Conservation (phyloP, 345 rosid species). For the Combretum micranthum region DNA sequence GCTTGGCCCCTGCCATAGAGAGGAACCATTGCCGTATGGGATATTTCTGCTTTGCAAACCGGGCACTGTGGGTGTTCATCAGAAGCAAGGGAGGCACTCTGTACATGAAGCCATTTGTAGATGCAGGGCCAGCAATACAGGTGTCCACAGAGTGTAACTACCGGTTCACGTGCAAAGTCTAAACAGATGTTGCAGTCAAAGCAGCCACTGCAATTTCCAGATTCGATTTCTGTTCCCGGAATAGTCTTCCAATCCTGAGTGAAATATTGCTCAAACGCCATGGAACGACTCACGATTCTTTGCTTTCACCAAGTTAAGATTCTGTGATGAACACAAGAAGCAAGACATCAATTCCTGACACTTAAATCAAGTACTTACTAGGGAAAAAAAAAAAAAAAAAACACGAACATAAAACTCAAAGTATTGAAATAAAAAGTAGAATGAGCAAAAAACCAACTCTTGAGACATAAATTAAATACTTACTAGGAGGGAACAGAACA, state of each 20-base stretch:
- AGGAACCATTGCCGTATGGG: slow-evolving; percentile 67
- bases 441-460: too few species aligned
- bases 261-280: slow-evolving; percentile 16
- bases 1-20: slow-evolving; percentile 74
- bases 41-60: slow-evolving; percentile 67
- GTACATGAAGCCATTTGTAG: slow-evolving; percentile 20
- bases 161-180: slow-evolving; percentile 16
- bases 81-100: slow-evolving; percentile 12
- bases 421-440: too few species aligned
- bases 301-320: background rate
- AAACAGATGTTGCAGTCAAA: slow-evolving; percentile 24
- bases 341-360: background rate
- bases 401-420: too few species aligned
- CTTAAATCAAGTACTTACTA: background rate
- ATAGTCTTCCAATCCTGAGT: slow-evolving; percentile 16
- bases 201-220: slow-evolving; percentile 7
- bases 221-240: slow-evolving; percentile 7
- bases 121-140: slow-evolving; percentile 25
- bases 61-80: slow-evolving; percentile 51
- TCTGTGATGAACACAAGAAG: background rate
- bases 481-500: too few species aligned
- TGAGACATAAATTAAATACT: too few species aligned
- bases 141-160: slow-evolving; percentile 23
- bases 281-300: background rate
- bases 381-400: too few species aligned